phyloP scores from a whole-genome alignment of 768 basidiomycete genomes.

The Tricholoma sp. region DNA sequence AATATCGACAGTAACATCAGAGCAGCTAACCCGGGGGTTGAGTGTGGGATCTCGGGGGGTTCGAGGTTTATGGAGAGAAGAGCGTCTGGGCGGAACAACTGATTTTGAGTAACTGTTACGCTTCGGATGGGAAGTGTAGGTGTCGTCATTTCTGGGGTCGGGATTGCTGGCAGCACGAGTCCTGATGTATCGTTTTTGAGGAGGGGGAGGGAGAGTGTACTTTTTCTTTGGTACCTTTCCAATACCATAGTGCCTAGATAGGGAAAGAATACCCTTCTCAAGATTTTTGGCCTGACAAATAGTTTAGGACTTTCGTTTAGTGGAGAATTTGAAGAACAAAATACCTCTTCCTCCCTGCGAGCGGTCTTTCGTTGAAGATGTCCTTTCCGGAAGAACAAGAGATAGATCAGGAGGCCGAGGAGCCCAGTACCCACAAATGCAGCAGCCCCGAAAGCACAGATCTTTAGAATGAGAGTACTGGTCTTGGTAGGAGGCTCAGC shows the following conservation, averaged over 20 bases:
- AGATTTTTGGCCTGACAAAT: neutral
- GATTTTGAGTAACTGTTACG: neutral
- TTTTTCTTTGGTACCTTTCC: conserved; percentile 1
- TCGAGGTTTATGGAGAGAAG: neutral
- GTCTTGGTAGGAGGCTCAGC: neutral
- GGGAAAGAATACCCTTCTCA: neutral
- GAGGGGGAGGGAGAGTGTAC: neutral
- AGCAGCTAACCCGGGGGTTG: neutral
- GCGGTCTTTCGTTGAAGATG: neutral
- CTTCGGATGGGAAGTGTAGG: neutral
- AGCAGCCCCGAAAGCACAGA: neutral
- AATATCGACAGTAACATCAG: neutral
- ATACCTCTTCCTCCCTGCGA: neutral
- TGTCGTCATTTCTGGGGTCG: neutral
- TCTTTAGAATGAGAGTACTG: neutral
- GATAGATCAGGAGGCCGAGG: neutral
- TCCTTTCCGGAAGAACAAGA: neutral
- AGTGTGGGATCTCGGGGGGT: neutral
- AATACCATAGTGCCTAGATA: neutral
- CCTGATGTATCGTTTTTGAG: neutral
- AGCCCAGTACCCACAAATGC: neutral
- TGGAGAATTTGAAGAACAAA: neutral
- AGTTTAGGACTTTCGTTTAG: neutral
- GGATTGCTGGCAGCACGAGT: neutral
- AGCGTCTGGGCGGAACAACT: neutral